Percentiles rank a stretch among this genome's conserved stretches.
Evolutionary conservation across 208 protist species (phyloP).

Genomic region (Leishmania mexicana): DNA sequence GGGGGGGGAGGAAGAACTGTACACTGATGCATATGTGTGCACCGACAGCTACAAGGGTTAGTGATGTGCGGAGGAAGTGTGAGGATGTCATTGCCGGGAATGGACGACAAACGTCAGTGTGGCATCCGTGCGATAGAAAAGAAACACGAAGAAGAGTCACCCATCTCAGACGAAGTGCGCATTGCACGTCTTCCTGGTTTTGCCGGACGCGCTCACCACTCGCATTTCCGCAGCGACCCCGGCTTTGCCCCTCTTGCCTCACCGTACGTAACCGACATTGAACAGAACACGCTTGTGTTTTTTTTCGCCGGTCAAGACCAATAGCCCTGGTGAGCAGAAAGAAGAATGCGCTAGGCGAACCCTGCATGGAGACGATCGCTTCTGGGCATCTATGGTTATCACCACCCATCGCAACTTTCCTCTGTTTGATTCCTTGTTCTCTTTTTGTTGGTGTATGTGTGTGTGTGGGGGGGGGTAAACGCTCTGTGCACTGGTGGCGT

Average conservation of each 20-base stretch:
- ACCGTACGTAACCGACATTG: background rate
- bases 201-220: background rate
- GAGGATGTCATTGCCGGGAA: background rate
- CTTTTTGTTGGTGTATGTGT: background rate
- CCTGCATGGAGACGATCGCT: background rate
- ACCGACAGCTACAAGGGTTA: too few species aligned
- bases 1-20: background rate
- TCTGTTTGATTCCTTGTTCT: slow-evolving; percentile 5
- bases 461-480: background rate
- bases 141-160: too few species aligned
- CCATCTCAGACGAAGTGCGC: background rate
- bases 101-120: background rate
- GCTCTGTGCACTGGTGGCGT: background rate
- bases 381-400: background rate
- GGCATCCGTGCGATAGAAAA: background rate
- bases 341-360: background rate
- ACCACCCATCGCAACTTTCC: background rate
- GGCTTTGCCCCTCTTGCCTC: too few species aligned
- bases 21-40: too few species aligned
- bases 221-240: background rate
- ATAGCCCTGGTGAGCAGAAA: background rate
- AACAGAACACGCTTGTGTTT: background rate
- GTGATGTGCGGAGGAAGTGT: background rate
- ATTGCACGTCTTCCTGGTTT: background rate
- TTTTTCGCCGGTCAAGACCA: background rate